These are phyloP conservation scores for Leccinum discolor DNA, from an alignment of 1,284 basidiomycete genomes.

Conservation along the genomic window DNA sequence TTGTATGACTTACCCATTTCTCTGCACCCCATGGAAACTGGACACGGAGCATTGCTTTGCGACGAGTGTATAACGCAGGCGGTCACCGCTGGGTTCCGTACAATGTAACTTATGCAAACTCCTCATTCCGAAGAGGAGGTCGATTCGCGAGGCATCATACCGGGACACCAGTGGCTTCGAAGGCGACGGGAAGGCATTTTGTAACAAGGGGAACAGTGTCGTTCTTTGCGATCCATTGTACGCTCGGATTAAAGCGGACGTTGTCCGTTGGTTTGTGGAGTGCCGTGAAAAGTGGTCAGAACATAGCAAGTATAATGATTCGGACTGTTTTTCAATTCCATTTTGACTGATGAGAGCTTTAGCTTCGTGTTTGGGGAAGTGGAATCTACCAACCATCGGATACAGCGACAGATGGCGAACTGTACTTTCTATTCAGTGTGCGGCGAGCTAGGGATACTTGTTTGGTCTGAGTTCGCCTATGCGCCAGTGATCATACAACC, in stretches of 20 bases:
- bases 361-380: conserved; percentile 63
- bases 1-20: conserved; percentile 51
- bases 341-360: not conserved
- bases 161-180: conserved; percentile 48
- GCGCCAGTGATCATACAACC: too few species aligned
- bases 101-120: conserved; percentile 51
- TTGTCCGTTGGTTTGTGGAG: conserved; percentile 57
- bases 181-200: conserved; percentile 50
- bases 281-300: conserved; percentile 54
- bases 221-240: conserved; percentile 38
- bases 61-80: conserved; percentile 30
- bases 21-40: conserved; percentile 18
- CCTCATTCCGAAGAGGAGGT: conserved; percentile 49
- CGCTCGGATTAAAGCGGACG: conserved; percentile 48
- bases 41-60: not conserved
- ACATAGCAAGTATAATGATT: conserved; percentile 46
- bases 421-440: conserved; percentile 38
- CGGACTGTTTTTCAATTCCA: not conserved
- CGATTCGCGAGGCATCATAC: conserved; percentile 48
- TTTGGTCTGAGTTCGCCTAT: too few species aligned
- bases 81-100: conserved; percentile 58
- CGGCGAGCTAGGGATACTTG: too few species aligned
- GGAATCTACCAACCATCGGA: conserved; percentile 52
- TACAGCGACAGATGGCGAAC: conserved; percentile 41
- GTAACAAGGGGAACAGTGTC: conserved; percentile 52